These are phyloP conservation scores for Cladobotryum mycophilum DNA, from an alignment of 2,329 filamentous ascomycete genomes.

Conservation along the genomic window DNA sequence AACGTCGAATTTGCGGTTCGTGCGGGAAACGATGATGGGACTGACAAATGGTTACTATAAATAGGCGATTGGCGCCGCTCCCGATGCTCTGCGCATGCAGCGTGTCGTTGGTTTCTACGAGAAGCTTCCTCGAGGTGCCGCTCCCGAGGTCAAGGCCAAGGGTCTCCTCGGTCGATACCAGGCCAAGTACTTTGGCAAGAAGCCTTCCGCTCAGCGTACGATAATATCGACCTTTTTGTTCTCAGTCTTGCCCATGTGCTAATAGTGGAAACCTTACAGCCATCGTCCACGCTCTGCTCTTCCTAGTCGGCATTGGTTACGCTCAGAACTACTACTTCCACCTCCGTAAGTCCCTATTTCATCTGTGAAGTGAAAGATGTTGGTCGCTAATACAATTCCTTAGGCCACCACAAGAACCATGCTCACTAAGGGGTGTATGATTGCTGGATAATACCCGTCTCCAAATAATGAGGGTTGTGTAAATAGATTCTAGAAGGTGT, in stretches of 20 bases:
- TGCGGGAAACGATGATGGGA: conserved; percentile 9
- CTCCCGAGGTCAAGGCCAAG: conserved; percentile 73
- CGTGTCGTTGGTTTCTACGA: conserved; percentile 98
- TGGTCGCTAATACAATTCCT: not conserved
- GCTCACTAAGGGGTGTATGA: conserved; percentile 63
- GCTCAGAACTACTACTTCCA: conserved; percentile 99
- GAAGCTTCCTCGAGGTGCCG: conserved; percentile 88
- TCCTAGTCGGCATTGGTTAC: conserved; percentile 78
- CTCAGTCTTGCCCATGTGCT: not conserved
- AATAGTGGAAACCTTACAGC: conserved; percentile 47
- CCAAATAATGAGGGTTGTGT: conserved; percentile 28
- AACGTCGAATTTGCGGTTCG: not conserved
- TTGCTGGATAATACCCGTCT: conserved; percentile 19
- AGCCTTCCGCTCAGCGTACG: conserved; percentile 82
- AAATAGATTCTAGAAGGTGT: conserved; percentile 35
- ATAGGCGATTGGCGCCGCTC: conserved; percentile 88
- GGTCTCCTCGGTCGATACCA: conserved; percentile 87
- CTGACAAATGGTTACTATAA: conserved; percentile 11
- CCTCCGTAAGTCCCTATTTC: conserved; percentile 66
- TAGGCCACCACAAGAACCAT: conserved; percentile 99
- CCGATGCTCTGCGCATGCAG: conserved; percentile 96
- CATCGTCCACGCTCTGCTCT: conserved; percentile 76
- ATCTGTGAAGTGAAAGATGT: not conserved
- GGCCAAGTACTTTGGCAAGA: conserved; percentile 91
- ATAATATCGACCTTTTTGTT: not conserved